phyloP scores from a whole-genome alignment of 2,329 filamentous ascomycete species.

The Cordyceps pruinosa region DNA sequence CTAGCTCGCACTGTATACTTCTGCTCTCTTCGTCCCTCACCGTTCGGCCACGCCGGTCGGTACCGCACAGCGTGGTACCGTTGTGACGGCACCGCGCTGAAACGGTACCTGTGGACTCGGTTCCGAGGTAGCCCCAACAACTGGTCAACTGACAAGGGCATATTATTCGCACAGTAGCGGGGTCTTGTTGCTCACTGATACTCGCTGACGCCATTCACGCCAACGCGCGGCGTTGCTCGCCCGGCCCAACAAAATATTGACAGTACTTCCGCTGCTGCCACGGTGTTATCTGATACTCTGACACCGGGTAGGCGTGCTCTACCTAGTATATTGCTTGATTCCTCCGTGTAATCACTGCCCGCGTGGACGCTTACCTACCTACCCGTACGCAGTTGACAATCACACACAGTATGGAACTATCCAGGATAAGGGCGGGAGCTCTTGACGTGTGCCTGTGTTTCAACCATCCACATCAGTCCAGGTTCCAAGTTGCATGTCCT shows the following conservation, averaged over 20 bases:
- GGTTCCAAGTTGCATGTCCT: not conserved
- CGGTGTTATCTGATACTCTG: not conserved
- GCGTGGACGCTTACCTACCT: too few relatives aligned
- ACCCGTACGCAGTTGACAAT: not conserved
- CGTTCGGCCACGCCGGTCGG: not conserved
- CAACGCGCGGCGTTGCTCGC: not conserved
- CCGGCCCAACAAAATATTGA: conserved; percentile 2
- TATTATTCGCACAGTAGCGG: conserved; percentile 4
- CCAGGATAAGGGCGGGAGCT: too few relatives aligned
- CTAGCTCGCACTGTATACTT: not conserved
- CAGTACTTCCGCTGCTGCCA: not conserved
- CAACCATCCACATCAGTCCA: not conserved
- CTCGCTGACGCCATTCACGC: conserved; percentile 9
- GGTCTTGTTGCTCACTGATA: not conserved
- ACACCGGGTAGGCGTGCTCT: too few relatives aligned
- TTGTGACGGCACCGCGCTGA: not conserved
- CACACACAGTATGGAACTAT: not conserved
- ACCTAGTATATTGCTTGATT: too few relatives aligned
- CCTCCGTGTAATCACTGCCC: not conserved
- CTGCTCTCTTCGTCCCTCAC: not conserved
- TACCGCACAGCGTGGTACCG: not conserved
- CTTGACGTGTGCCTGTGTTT: not conserved
- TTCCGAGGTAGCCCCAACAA: not conserved
- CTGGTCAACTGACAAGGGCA: not conserved
- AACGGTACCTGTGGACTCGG: not conserved